phyloP scores from a whole-genome alignment of 768 basidiomycete genomes.

The Chalciporus chontae region DNA sequence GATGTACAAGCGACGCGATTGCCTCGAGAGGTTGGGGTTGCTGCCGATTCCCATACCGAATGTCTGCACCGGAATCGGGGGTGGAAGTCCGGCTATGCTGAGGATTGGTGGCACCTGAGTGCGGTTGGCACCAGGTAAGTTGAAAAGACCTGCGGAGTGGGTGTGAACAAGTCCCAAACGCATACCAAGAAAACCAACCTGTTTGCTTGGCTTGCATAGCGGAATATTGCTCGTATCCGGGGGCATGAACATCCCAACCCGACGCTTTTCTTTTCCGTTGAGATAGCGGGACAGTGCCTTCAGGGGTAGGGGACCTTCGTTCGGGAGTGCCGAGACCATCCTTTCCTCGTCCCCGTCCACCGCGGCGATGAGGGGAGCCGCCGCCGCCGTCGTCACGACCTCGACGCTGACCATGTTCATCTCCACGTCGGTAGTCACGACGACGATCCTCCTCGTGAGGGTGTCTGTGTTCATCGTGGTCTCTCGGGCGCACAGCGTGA shows the following conservation, averaged over 20 bases:
- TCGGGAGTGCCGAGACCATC: slow-evolving; percentile 66
- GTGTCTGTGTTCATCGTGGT: slow-evolving; percentile 44
- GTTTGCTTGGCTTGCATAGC: slow-evolving; percentile 99
- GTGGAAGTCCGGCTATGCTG: slow-evolving; percentile 75
- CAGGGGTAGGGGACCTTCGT: slow-evolving; percentile 86
- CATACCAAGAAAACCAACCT: slow-evolving; percentile 45
- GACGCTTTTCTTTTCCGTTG: slow-evolving; percentile 88
- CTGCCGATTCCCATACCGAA: slow-evolving; percentile 85
- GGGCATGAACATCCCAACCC: slow-evolving; percentile 95
- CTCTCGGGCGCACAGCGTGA: slow-evolving; percentile 43
- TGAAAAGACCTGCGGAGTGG: slow-evolving; percentile 74
- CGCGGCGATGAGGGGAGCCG: slow-evolving; percentile 35
- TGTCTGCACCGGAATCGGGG: slow-evolving; percentile 78
- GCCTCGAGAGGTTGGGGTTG: slow-evolving; percentile 87
- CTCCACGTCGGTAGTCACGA: slow-evolving; percentile 43
- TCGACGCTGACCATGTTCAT: slow-evolving; percentile 32
- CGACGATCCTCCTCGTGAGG: slow-evolving; percentile 51
- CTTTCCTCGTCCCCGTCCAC: slow-evolving; percentile 45
- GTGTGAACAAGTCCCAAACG: slow-evolving; percentile 3
- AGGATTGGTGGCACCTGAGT: slow-evolving; percentile 83
- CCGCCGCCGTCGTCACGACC: slow-evolving; percentile 42
- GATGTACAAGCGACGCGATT: slow-evolving; percentile 93
- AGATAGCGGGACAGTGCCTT: slow-evolving; percentile 73
- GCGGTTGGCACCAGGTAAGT: slow-evolving; percentile 91
- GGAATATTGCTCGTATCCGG: slow-evolving; percentile 91